phyloP scores from a whole-genome alignment of 2,329 filamentous ascomycete genomes.

The Talaromyces islandicus region DNA sequence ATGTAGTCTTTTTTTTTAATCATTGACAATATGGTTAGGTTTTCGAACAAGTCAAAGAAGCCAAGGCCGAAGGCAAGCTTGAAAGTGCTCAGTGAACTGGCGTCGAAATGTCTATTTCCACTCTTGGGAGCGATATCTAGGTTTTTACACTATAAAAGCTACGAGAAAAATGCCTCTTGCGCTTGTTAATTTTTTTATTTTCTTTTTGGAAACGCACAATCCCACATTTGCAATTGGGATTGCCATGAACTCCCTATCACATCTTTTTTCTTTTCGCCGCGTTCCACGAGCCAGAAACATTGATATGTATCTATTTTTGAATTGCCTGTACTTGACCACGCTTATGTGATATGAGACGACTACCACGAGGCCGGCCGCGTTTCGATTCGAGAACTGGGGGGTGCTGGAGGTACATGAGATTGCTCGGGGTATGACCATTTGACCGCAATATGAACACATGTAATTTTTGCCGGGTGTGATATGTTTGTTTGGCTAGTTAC shows the following conservation, averaged over 20 bases:
- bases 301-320: slow-evolving; percentile 8
- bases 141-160: neutral
- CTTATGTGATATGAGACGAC: slow-evolving; percentile 7
- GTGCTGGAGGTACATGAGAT: neutral
- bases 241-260: slow-evolving; percentile 7
- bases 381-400: neutral
- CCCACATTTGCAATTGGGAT: slow-evolving; percentile 6
- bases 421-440: neutral
- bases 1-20: neutral
- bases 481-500: neutral
- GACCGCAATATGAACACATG: neutral
- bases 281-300: slow-evolving; percentile 3
- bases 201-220: slow-evolving; percentile 6
- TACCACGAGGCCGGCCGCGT: neutral
- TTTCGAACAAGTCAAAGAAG: slow-evolving; percentile 90
- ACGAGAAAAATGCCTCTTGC: neutral
- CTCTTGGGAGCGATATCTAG: neutral
- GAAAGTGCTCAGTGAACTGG: slow-evolving; percentile 25
- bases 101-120: slow-evolving; percentile 12
- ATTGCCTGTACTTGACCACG: slow-evolving; percentile 9
- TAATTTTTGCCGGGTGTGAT: neutral
- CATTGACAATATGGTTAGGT: slow-evolving; percentile 49
- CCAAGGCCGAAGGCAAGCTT: slow-evolving; percentile 68
- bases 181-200: slow-evolving; percentile 11
- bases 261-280: slow-evolving; percentile 7